Base-by-base conservation (phyloP, 306 rosid species). In the Lupinus albus region DNA sequence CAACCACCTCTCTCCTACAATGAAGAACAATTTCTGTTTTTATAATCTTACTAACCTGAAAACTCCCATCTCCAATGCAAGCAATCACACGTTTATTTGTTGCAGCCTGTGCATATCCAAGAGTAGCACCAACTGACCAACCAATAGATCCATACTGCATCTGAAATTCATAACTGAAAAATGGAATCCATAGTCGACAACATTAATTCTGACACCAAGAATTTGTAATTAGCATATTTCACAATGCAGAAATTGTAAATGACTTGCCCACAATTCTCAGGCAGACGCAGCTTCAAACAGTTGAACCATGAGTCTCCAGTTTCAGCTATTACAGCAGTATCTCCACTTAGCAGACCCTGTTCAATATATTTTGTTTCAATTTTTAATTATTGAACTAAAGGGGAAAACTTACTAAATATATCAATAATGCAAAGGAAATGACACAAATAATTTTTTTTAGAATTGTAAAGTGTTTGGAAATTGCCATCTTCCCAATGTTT, bases 61-160 rank as follows among this genome's bases (percentile, higher is more conserved):
- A 92, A 79, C 96, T 92, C 20, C 97, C 97, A 64, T 92, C 97
- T 1, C 96, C 97, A 16, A 89, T 87, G 84, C 87, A 92, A 62
- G 95, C 88, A 67, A 92, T 82, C 17, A 92, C 80, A 45, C 95
- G 96, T 72, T 91, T 89, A 62, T 85, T 64, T 63, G 75, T 79
- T 36, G 85, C 88, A 8, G 92, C 97, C 80, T 89, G 92, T 61
- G 97, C 92, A 51, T 92, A 92, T 63, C 96, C 96, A 45, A 92
- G 91, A 61, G 97, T 84, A 49, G 97, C 97, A 36, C 97, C 95
- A 11, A 89, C 96, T 14, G 96, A 89, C 96, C 97, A 92, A 17
- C 96, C 96, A 72, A 92, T 89, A 7, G 95, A 92, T 73, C 97
- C 97, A 81, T 89, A 92, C 78, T 92, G 97, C 96, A 92, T 89